Percentiles rank a stretch among this genome's conserved stretches.
Conservation (phyloP, 1,284 basidiomycete species). For the Ustilago shanxiensis region DNA sequence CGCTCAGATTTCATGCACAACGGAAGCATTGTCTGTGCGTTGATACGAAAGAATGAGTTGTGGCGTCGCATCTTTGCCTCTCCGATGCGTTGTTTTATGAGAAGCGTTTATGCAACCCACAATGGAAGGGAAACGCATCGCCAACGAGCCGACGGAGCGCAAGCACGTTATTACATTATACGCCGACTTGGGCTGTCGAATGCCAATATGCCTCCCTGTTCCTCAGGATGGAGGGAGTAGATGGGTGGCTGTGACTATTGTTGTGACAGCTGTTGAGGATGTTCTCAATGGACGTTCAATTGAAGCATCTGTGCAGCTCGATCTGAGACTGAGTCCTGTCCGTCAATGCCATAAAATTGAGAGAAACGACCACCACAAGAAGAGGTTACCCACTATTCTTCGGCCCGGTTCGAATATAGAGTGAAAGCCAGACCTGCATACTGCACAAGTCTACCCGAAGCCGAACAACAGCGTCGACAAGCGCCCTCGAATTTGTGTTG, state of each 20-base stretch:
- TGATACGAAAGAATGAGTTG: not conserved
- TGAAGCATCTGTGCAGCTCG: not conserved
- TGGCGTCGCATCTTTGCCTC: not conserved
- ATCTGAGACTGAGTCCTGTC: not conserved
- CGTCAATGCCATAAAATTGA: not conserved
- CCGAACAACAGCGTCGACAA: not conserved
- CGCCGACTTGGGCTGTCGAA: not conserved
- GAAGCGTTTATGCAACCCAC: not conserved
- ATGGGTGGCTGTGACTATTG: too few relatives aligned
- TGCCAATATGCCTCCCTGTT: not conserved
- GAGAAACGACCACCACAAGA: too few relatives aligned
- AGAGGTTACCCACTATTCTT: too few relatives aligned
- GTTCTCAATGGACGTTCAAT: not conserved
- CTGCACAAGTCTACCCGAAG: not conserved
- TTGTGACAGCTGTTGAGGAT: too few relatives aligned
- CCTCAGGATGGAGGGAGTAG: too few relatives aligned
- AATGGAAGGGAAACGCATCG: not conserved
- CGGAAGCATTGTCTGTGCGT: not conserved
- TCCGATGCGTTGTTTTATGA: not conserved
- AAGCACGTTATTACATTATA: not conserved
- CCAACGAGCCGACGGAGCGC: not conserved
- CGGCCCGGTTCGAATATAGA: not conserved
- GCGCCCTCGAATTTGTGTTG: conserved; percentile 3
- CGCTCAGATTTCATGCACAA: too few relatives aligned
- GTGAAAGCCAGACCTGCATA: not conserved